These are phyloP conservation scores for Stagonosporopsis chrysanthemi DNA, from an alignment of 2,329 filamentous ascomycete genomes.

Conservation along the genomic window DNA sequence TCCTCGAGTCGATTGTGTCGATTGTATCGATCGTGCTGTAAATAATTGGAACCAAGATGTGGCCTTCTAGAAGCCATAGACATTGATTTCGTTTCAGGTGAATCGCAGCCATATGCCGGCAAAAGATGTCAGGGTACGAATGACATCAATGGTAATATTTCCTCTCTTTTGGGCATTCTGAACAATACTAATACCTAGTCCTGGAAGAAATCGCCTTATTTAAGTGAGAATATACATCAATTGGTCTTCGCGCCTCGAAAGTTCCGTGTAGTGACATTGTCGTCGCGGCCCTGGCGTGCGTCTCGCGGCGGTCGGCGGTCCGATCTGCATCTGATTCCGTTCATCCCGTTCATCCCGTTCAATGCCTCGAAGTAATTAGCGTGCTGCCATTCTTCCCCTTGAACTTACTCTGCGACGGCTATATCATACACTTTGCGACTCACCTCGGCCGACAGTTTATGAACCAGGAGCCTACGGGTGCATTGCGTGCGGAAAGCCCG, in stretches of 20 bases:
- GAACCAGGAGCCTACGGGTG: background rate
- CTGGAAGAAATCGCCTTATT: too few species aligned
- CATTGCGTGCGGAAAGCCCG: background rate
- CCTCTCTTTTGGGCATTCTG: too few species aligned
- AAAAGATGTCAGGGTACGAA: background rate
- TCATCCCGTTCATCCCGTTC: too few species aligned
- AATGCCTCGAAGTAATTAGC: background rate
- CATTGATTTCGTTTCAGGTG: background rate
- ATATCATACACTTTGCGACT: background rate
- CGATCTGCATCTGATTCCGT: background rate
- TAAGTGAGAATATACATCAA: background rate
- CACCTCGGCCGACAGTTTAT: slow-evolving; percentile 6
- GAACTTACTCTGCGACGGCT: background rate
- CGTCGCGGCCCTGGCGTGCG: background rate
- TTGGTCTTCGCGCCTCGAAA: background rate
- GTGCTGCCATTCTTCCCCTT: background rate
- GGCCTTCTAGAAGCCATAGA: background rate
- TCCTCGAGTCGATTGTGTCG: background rate
- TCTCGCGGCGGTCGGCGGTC: background rate
- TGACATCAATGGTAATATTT: too few species aligned
- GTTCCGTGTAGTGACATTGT: background rate
- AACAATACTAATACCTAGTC: too few species aligned
- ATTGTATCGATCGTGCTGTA: background rate
- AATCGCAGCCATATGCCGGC: too few species aligned
- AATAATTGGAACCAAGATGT: background rate